Evolutionary conservation across 1,139 yeast genomes (phyloP), one percentile per base, ranked within the genome.

Genomic region (Pichia sp.): DNA sequence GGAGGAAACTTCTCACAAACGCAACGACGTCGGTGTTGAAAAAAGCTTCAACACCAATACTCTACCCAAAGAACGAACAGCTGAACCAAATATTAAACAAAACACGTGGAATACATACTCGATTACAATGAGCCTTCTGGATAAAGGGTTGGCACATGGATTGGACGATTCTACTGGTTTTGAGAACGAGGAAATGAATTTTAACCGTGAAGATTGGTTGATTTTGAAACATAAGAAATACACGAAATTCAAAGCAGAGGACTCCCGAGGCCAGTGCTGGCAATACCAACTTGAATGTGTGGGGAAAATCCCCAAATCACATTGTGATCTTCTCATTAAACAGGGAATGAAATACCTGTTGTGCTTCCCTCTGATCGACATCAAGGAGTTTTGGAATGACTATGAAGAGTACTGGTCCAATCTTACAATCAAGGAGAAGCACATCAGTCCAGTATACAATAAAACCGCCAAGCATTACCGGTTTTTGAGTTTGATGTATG

Each of bases 401-500:
- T 58, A 55, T 44, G 55, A 57, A 33, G 38, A 42, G 11, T 55
- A 54, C 40, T 59, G 64, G 64, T 36, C 40, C 3, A 49, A 55
- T 44, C 45, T 46, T 1, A n/a, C 41, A 4, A 40, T 44, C 29
- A 16, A 7, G 11, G 53, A 49, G 26, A 55, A 55, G 37, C 62
- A 59, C 39, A 37, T 59, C 3, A 41, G 55, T 1, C 46, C 54
- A 23, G 33, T 42, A 32, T 59, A 58, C 36, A 46, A 52, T 4
- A 53, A 53, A 39, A 33, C 55, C 16, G 49, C 46, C 10, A 36
- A 45, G 27, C 50, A 47, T 35, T 67, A 66, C 50, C 42, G 64
- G 3, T 64, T 67, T 60, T 41, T 62, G 29, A 53, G 66, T 7
- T 57, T 58, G 11, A 66, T 63, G 55, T 67, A 67, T 52, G 61